A percentile compares a stretch with the other conserved stretches of the same genome.
Evolutionary conservation across 306 rosid species (phyloP).

Genomic region (Lathyrus sativus): DNA sequence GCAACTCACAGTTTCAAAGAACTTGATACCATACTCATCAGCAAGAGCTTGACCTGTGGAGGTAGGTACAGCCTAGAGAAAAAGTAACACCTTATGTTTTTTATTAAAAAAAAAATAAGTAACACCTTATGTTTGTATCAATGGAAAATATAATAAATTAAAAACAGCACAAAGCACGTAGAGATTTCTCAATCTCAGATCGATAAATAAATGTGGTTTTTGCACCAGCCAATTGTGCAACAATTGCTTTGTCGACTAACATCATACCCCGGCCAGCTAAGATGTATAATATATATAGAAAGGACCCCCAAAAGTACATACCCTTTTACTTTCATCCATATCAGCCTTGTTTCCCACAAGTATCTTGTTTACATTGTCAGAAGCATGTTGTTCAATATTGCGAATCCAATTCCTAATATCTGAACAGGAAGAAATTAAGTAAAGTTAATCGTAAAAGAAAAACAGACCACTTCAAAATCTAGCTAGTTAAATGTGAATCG

Average conservation of each 20-base stretch:
- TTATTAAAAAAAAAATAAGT: too few species aligned
- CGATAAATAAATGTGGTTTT: neutral
- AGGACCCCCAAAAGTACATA: conserved; percentile 35
- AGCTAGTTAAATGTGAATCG: conserved; percentile 2
- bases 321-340: conserved; percentile 90
- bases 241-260: neutral
- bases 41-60: conserved; percentile 92
- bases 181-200: neutral
- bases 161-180: conserved; percentile 6
- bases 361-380: conserved; percentile 79
- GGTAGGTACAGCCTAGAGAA: conserved; percentile 74
- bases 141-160: conserved; percentile 8
- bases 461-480: neutral
- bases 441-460: conserved; percentile 14
- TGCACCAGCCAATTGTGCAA: conserved; percentile 22
- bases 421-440: conserved; percentile 37
- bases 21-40: conserved; percentile 87
- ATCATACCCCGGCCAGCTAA: conserved; percentile 7
- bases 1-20: conserved; percentile 80
- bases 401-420: conserved; percentile 90
- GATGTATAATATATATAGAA: conserved; percentile 29
- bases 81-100: conserved; percentile 4
- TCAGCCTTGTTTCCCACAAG: conserved; percentile 89
- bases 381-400: conserved; percentile 85
- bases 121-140: neutral